These are phyloP conservation scores for Thymus quinquecostatus DNA, from an alignment of 257 asterid species.

Conservation along the genomic window DNA sequence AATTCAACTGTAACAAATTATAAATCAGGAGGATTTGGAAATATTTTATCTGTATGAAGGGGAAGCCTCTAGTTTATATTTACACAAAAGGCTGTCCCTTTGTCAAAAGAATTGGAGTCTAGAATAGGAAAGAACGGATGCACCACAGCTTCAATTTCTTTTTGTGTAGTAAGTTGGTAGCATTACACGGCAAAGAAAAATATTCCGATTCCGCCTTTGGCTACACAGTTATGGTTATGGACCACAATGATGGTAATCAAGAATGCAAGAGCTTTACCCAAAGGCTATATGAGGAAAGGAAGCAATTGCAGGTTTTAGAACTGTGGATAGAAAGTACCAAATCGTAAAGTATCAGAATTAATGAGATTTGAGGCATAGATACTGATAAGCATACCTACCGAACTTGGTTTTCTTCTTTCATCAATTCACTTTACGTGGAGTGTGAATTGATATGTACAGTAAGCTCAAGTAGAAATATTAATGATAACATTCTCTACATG, in stretches of 20 bases:
- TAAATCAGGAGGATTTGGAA: neutral
- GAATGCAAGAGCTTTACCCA: neutral
- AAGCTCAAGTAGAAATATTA: constrained; percentile 4
- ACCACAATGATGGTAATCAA: neutral
- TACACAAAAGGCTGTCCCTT: neutral
- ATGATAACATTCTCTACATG: neutral
- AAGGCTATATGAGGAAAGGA: neutral
- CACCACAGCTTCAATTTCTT: neutral
- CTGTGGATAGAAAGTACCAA: neutral
- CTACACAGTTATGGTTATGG: neutral
- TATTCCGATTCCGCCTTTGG: neutral
- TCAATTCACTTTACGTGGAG: neutral
- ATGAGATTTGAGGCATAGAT: neutral
- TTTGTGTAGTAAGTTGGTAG: neutral
- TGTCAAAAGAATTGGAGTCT: neutral
- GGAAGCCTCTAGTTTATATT: neutral
- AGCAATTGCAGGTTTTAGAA: neutral
- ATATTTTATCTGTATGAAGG: neutral
- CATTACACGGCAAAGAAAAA: neutral
- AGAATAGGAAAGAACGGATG: neutral
- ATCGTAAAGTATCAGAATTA: neutral
- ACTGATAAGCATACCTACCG: neutral
- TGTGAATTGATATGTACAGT: neutral
- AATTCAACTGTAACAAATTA: neutral
- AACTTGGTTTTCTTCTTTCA: neutral